These are phyloP conservation scores for Melastoma malabathricum DNA, from an alignment of 345 rosid species.

Conservation along the genomic window DNA sequence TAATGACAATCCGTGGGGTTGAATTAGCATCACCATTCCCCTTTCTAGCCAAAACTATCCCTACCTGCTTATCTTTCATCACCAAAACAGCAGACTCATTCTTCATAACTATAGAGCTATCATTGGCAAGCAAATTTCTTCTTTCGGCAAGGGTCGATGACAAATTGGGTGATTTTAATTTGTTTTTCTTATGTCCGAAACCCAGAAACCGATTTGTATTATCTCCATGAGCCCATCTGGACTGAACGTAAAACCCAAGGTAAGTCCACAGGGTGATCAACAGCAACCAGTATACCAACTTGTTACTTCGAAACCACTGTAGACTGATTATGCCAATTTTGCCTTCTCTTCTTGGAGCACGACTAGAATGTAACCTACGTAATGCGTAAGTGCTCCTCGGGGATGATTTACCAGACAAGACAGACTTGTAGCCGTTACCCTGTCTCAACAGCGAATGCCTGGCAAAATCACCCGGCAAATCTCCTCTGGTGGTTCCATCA, in stretches of 20 bases:
- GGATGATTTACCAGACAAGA: constrained; percentile 60
- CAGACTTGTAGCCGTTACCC: constrained; percentile 47
- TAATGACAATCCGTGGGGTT: constrained; percentile 21
- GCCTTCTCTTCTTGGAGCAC: constrained; percentile 76
- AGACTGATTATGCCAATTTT: constrained; percentile 37
- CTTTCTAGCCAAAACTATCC: constrained; percentile 43
- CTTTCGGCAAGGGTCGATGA: constrained; percentile 12
- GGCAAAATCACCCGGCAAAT: constrained; percentile 25
- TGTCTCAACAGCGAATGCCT: constrained; percentile 40
- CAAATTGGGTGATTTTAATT: constrained; percentile 20
- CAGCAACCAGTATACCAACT: constrained; percentile 78
- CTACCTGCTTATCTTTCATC: constrained; percentile 28
- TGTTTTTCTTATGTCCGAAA: constrained; percentile 38
- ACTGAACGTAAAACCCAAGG: constrained; percentile 90
- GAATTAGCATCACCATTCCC: constrained; percentile 13
- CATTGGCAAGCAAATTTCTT: constrained; percentile 40
- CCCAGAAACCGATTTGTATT: constrained; percentile 57
- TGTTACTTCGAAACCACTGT: constrained; percentile 74
- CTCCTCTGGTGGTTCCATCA: constrained; percentile 28
- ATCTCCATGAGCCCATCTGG: constrained; percentile 92
- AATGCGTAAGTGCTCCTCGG: constrained; percentile 61
- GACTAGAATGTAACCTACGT: constrained; percentile 48
- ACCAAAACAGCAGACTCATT: constrained; percentile 24
- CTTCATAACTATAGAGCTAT: constrained; percentile 23
- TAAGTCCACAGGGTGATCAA: constrained; percentile 94